phyloP scores from a whole-genome alignment of 352 stramenopile species.

The Phytophthora fragariae region DNA sequence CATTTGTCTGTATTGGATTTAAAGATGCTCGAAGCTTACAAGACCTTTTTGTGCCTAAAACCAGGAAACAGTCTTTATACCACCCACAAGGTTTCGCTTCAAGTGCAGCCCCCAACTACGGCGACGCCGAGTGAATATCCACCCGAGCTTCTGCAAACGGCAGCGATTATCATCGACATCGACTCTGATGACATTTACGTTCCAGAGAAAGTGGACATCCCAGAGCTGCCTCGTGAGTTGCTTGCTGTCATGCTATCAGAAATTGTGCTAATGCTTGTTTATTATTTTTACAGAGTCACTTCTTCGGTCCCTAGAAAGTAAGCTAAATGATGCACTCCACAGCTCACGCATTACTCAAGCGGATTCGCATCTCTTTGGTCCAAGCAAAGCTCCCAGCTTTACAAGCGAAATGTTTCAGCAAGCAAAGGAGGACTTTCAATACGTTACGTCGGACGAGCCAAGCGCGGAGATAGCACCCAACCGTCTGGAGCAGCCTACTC shows the following conservation, averaged over 20 bases:
- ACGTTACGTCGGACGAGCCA: neutral
- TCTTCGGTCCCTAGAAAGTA: conserved; percentile 60
- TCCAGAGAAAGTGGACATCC: conserved; percentile 67
- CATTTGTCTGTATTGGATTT: conserved; percentile 1
- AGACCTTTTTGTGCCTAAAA: conserved; percentile 2
- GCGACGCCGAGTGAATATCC: conserved; percentile 39
- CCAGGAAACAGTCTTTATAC: conserved; percentile 79
- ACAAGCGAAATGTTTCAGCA: conserved; percentile 37
- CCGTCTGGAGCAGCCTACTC: neutral
- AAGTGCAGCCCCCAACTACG: conserved; percentile 30
- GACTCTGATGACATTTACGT: conserved; percentile 78
- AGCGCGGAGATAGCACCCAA: conserved; percentile 5
- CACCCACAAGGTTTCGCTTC: conserved; percentile 58
- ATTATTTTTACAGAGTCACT: conserved; percentile 51
- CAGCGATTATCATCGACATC: conserved; percentile 68
- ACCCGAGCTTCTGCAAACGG: conserved; percentile 52
- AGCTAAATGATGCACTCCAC: conserved; percentile 48
- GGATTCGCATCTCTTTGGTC: conserved; percentile 61
- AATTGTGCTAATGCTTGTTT: conserved; percentile 9
- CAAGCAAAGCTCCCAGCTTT: conserved; percentile 36
- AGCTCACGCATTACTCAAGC: conserved; percentile 47
- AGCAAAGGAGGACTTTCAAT: neutral
- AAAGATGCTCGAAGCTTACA: neutral
- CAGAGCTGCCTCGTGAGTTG: conserved; percentile 69
- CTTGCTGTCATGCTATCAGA: neutral